Evolutionary conservation across 2,329 filamentous ascomycete genomes (phyloP).

Genomic region (Penicillium brasilianum): DNA sequence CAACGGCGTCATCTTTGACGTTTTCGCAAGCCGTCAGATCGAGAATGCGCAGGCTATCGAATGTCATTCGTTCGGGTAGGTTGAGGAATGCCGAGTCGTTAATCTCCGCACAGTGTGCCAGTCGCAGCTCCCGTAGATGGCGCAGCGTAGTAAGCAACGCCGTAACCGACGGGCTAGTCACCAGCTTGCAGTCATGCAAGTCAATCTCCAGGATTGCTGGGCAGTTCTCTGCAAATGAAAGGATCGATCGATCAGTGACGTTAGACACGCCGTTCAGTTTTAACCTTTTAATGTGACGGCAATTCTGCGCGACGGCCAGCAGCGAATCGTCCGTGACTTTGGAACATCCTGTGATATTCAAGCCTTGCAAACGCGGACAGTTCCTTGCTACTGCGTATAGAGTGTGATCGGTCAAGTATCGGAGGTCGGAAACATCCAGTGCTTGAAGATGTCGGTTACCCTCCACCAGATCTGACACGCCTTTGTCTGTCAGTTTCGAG

Average conservation of each 20-base stretch:
- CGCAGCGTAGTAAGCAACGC: constrained; percentile 77
- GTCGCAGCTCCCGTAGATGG: constrained; percentile 85
- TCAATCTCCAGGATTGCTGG: constrained; percentile 96
- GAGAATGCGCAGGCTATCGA: constrained; percentile 88
- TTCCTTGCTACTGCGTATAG: constrained; percentile 78
- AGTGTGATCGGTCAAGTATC: constrained; percentile 79
- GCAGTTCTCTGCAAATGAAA: constrained; percentile 85
- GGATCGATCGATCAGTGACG: constrained; percentile 78
- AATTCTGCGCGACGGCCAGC: constrained; percentile 77
- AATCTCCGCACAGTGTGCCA: constrained; percentile 83
- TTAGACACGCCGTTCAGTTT: constrained; percentile 94
- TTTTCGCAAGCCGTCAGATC: constrained; percentile 88
- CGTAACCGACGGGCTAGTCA: constrained; percentile 84
- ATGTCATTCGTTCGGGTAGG: constrained; percentile 70
- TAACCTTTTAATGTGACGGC: constrained; percentile 84
- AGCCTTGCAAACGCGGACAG: constrained; percentile 82
- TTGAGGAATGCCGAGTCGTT: constrained; percentile 86
- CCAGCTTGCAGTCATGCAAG: constrained; percentile 79
- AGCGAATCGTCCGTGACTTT: constrained; percentile 87
- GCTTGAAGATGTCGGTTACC: constrained; percentile 83
- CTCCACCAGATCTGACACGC: constrained; percentile 77
- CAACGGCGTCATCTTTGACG: constrained; percentile 83
- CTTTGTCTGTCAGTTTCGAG: constrained; percentile 79
- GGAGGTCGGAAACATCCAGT: constrained; percentile 83
- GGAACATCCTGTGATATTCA: constrained; percentile 88